Conservation (phyloP, 306 rosid species). For the Myrica gale region DNA sequence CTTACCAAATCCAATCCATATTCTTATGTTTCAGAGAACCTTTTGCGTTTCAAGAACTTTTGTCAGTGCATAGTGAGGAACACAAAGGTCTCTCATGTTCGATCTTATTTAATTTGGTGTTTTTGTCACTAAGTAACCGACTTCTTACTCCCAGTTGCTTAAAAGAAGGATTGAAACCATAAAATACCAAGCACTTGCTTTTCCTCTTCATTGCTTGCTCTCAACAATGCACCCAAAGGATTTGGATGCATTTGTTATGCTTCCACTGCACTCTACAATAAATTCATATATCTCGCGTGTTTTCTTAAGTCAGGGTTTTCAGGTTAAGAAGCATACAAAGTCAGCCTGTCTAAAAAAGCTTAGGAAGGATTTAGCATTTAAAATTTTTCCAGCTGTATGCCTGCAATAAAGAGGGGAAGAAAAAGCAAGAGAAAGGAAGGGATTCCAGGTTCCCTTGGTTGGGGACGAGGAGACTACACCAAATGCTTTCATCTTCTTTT, state of each 20-base stretch:
- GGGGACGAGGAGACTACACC: not conserved
- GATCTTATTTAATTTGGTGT: not conserved
- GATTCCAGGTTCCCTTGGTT: not conserved
- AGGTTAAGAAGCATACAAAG: not conserved
- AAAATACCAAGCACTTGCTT: slow-evolving; percentile 10
- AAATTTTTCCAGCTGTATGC: not conserved
- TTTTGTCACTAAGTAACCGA: not conserved
- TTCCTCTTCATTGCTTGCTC: slow-evolving; percentile 16
- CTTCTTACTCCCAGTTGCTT: not conserved
- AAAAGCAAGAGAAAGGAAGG: not conserved
- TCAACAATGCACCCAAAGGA: slow-evolving; percentile 1
- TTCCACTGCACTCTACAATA: not conserved
- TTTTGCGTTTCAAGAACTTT: slow-evolving; percentile 24
- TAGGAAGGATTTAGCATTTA: not conserved
- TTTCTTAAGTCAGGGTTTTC: not conserved
- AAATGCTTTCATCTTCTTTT: no score
- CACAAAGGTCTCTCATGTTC: slow-evolving; percentile 5
- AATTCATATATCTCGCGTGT: not conserved
- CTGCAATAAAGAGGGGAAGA: not conserved
- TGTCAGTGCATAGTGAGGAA: slow-evolving; percentile 17
- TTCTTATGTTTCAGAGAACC: slow-evolving; percentile 23
- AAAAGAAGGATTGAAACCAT: slow-evolving; percentile 8
- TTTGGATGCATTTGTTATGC: not conserved
- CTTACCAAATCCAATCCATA: slow-evolving; percentile 31
- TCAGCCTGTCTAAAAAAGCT: not conserved